These are phyloP conservation scores for Paramecium sonneborni DNA, from an alignment of 73 alveolate species.

Conservation along the genomic window DNA sequence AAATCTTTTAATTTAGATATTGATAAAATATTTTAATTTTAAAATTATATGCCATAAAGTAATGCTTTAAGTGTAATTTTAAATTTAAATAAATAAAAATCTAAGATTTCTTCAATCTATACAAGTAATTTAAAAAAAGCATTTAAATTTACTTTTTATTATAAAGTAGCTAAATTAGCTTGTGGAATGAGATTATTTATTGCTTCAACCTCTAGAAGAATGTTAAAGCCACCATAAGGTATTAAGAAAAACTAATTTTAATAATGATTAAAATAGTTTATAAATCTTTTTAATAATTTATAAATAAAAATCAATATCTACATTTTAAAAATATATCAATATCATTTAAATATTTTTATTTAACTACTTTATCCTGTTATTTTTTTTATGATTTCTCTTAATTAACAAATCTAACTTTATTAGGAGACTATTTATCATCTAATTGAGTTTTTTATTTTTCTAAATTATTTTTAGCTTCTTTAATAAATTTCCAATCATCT, in stretches of 20 bases:
- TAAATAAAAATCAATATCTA: background rate
- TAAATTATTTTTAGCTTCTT: conserved; percentile 28
- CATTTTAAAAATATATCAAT: conserved; percentile 7
- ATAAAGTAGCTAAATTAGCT: background rate
- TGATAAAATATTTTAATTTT: background rate
- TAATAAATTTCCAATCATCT: conserved; percentile 49
- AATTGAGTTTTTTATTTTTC: conserved; percentile 32
- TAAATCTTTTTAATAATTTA: background rate
- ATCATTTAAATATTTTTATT: background rate
- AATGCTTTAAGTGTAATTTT: background rate
- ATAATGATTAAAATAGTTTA: background rate
- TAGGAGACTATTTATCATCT: conserved; percentile 47
- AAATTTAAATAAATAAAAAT: background rate
- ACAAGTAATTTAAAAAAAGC: background rate
- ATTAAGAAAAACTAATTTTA: background rate
- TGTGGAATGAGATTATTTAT: background rate
- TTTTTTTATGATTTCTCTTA: background rate
- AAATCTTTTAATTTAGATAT: background rate
- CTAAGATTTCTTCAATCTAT: background rate
- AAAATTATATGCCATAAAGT: background rate
- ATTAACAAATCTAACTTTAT: conserved; percentile 53
- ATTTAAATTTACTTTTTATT: background rate
- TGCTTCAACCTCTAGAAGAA: background rate
- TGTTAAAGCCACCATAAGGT: background rate
- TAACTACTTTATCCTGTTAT: background rate